Evolutionary conservation across 768 basidiomycete species (phyloP).

Genomic region (Gautieria morchelliformis): DNA sequence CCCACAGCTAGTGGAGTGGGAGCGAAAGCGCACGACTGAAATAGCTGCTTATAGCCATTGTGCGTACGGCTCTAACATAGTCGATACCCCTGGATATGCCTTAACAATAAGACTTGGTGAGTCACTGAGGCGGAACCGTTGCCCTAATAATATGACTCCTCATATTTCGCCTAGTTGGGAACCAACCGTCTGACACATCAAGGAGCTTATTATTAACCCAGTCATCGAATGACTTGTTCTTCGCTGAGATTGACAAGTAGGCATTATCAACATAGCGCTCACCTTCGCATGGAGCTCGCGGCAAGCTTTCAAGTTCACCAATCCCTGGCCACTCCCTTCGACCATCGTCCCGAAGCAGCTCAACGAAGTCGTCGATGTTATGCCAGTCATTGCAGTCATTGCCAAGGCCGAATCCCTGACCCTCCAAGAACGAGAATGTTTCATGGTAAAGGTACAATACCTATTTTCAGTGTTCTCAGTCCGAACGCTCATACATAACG

Average conservation of each 20-base stretch:
- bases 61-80: slow-evolving; percentile 89
- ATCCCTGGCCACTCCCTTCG: no score
- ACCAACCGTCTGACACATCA: slow-evolving; percentile 97
- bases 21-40: not conserved
- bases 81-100: slow-evolving; percentile 97
- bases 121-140: slow-evolving; percentile 21
- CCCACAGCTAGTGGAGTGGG: slow-evolving; percentile 55
- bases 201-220: slow-evolving; percentile 24
- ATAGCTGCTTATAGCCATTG: slow-evolving; percentile 56
- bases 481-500: not conserved
- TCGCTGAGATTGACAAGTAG: slow-evolving; percentile 27
- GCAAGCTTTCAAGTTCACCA: no score
- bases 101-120: slow-evolving; percentile 99
- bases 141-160: not conserved
- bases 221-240: not conserved
- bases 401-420: slow-evolving; percentile 96
- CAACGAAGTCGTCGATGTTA: slow-evolving; percentile 97
- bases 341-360: slow-evolving; percentile 99
- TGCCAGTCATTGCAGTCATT: slow-evolving; percentile 99
- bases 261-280: slow-evolving; percentile 98
- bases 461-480: not conserved
- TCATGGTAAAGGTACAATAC: slow-evolving; percentile 75
- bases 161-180: slow-evolving; percentile 67
- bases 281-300: slow-evolving; percentile 96
- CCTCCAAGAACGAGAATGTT: slow-evolving; percentile 80